Percentiles rank a stretch among this genome's conserved stretches.
phyloP scores from a whole-genome alignment of 306 rosid genomes.

The Potentilla sterilis region DNA sequence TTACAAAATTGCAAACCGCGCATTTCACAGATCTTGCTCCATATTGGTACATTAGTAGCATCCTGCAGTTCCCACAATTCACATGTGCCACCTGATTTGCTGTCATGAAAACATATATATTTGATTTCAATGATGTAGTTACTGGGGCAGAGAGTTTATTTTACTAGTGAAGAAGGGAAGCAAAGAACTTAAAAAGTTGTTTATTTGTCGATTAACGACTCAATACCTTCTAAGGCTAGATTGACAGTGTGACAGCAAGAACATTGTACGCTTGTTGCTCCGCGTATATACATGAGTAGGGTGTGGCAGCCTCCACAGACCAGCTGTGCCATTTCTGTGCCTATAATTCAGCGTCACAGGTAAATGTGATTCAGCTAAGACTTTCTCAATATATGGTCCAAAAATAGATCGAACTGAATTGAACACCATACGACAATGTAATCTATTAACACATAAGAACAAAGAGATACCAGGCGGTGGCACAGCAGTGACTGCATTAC shows the following conservation, averaged over 20 bases:
- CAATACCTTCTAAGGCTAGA: constrained; percentile 90
- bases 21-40: constrained; percentile 96
- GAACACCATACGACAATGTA: background rate
- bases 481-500: constrained; percentile 93
- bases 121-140: background rate
- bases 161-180: background rate
- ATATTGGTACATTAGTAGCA: constrained; percentile 90
- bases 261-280: constrained; percentile 96
- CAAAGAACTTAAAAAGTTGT: background rate
- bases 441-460: background rate
- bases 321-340: constrained; percentile 99
- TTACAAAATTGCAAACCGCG: constrained; percentile 97
- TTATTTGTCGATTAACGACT: background rate
- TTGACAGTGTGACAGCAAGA: constrained; percentile 98
- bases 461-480: constrained; percentile 82
- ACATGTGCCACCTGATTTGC: constrained; percentile 99
- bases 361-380: background rate
- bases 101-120: constrained; percentile 38
- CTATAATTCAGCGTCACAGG: constrained; percentile 31
- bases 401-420: background rate
- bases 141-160: background rate
- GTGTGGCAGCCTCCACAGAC: constrained; percentile 98
- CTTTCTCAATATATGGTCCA: background rate
- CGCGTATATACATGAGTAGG: constrained; percentile 91
- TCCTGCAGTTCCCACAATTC: constrained; percentile 91